Conservation (phyloP, 805 yeast genomes). For the Candida xiaguanensis region DNA sequence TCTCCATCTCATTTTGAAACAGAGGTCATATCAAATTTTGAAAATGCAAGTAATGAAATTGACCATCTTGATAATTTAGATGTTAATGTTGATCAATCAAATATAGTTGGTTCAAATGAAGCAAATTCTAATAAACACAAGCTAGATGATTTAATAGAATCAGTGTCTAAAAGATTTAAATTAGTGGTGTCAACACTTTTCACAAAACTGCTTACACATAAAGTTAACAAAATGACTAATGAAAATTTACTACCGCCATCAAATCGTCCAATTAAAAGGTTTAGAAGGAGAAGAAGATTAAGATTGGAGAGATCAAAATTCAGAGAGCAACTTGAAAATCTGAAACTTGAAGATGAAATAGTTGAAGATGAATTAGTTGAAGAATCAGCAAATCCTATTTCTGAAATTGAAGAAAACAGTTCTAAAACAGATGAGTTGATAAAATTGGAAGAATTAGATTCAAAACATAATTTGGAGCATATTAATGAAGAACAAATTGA, state of each 20-base stretch:
- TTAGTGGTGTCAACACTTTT: neutral
- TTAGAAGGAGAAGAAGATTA: neutral
- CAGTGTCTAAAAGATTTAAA: constrained; percentile 4
- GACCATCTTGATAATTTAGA: neutral
- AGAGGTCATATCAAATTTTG: no score
- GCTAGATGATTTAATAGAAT: constrained; percentile 1
- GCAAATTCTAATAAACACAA: neutral
- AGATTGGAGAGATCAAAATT: neutral
- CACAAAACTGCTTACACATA: neutral
- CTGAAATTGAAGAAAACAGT: neutral
- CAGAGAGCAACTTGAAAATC: neutral
- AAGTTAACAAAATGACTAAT: neutral
- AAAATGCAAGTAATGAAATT: no score
- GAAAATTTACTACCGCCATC: neutral
- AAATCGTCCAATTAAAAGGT: neutral
- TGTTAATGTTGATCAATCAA: neutral
- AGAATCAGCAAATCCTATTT: neutral
- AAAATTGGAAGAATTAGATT: neutral
- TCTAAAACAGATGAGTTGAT: neutral
- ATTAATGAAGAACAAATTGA: neutral
- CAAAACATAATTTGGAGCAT: neutral
- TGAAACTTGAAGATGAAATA: neutral
- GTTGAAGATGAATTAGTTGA: neutral
- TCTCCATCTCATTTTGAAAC: no score
- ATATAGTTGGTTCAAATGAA: neutral